Percentiles rank a stretch among this genome's conserved stretches.
phyloP scores from a whole-genome alignment of 139 green algal genomes.

The Coccomyxa sp. region DNA sequence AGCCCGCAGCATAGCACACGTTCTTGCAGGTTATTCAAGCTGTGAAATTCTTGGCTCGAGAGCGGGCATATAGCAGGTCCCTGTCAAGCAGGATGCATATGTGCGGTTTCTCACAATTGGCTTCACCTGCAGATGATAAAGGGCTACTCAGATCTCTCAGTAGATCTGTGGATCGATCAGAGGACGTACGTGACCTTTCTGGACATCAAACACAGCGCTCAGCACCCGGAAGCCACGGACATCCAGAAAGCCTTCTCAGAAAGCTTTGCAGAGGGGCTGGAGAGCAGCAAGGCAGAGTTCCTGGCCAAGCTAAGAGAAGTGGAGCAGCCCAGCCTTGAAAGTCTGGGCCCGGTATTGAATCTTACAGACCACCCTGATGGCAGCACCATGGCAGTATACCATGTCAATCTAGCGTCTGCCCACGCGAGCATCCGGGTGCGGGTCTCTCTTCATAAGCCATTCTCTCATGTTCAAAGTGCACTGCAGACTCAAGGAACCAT shows the following conservation, averaged over 20 bases:
- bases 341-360: neutral
- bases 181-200: slow-evolving; percentile 12
- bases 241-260: slow-evolving; percentile 4
- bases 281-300: neutral
- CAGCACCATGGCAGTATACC: slow-evolving; percentile 9
- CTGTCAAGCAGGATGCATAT: neutral
- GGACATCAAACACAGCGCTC: slow-evolving; percentile 23
- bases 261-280: slow-evolving; percentile 3
- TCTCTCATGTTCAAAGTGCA: no score
- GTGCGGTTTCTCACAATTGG: neutral
- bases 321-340: neutral
- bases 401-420: slow-evolving; percentile 17
- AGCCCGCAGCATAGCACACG: slow-evolving; percentile 24
- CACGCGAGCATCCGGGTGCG: slow-evolving; percentile 31
- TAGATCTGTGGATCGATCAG: slow-evolving; percentile 43
- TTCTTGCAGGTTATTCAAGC: slow-evolving; percentile 31
- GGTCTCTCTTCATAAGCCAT: neutral
- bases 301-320: neutral
- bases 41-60: slow-evolving; percentile 43
- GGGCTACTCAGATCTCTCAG: slow-evolving; percentile 3
- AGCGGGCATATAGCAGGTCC: neutral
- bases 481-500: no score
- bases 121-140: neutral
- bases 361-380: neutral
- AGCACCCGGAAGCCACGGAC: neutral